Base-by-base conservation (phyloP, 371 early-diverging fungal genomes). In the Mortierella sp. region DNA sequence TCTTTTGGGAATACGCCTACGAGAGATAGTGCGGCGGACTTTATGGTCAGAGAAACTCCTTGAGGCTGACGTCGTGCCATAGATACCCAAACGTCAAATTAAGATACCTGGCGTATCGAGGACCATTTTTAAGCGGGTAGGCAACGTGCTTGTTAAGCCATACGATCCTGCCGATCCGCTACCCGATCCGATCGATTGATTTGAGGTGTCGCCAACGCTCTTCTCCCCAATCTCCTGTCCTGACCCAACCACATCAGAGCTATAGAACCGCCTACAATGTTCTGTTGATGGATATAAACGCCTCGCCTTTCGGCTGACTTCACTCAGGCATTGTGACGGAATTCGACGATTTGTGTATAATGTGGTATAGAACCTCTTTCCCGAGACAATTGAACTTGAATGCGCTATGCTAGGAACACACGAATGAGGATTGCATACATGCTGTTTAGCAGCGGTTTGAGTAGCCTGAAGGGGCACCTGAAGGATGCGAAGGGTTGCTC, bases 71-170 rank as follows among this genome's bases (percentile, higher is more conserved):
- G 5, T n/a, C n/a, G n/a, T 8, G n/a, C 19, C 16, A n/a, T 16
- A 8, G 16, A 21, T 5, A 16, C 22, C 1, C 5, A 40, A 24
- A 45, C 45, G 11, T 45, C 16, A 52, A 15, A 21, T 40, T 58
- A 48, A 28, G 38, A 33, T 76, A 76, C 82, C 82, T 76, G 82
- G 70, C 15, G 82, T 81, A 47, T 76, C 76, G 21, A 81, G 69
- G 33, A 69, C 53, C 82, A 81, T 81, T 50, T 63, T 81, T 24
- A 67, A 64, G 19, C 69, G 68, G 22, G 82, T 81, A 15, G 82
- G 82, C 33, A 81, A 62, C 3, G 45, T 67, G 28, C 73, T 76
- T n/a, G 82, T 81, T 13, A 70, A 33, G 7, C 45, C 65, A 13
- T 15, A 64, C 13, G 63, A 15, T 1, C 66, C 48, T n/a, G 58